These are phyloP conservation scores for Carex parvula DNA, from an alignment of 176 grass and related monocot species.

Conservation along the genomic window DNA sequence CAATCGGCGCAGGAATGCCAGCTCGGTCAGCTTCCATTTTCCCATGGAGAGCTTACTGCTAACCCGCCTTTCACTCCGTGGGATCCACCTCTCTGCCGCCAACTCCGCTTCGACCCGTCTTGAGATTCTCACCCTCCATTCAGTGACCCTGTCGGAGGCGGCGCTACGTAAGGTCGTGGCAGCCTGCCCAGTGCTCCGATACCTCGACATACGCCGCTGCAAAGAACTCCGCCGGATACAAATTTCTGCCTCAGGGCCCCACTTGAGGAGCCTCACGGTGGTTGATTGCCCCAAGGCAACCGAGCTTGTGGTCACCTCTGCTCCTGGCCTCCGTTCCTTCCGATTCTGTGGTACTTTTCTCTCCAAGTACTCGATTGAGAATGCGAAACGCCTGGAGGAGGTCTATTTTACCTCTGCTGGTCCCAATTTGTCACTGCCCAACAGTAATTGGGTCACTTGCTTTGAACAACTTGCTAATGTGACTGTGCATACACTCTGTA, in stretches of 20 bases:
- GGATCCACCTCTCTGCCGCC: slow-evolving; percentile 44
- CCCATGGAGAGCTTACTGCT: slow-evolving; percentile 51
- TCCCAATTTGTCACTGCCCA: slow-evolving; percentile 36
- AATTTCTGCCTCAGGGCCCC: slow-evolving; percentile 35
- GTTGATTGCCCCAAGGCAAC: slow-evolving; percentile 63
- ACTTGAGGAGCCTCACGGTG: slow-evolving; percentile 65
- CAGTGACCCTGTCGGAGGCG: slow-evolving; percentile 47
- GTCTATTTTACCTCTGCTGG: slow-evolving; percentile 59
- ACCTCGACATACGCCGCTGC: slow-evolving; percentile 59
- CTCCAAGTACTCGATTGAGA: slow-evolving; percentile 36
- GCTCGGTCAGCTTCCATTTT: slow-evolving; percentile 39
- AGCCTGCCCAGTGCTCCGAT: slow-evolving; percentile 55
- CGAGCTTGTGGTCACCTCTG: slow-evolving; percentile 39
- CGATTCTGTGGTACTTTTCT: slow-evolving; percentile 59
- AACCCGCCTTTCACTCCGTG: slow-evolving; percentile 47
- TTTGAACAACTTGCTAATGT: slow-evolving; percentile 47
- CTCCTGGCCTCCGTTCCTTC: slow-evolving; percentile 47
- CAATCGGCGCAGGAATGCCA: background rate
- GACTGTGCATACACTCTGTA: slow-evolving; percentile 67
- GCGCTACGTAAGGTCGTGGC: slow-evolving; percentile 52
- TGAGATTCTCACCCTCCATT: slow-evolving; percentile 60
- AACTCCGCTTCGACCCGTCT: slow-evolving; percentile 43
- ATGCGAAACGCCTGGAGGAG: slow-evolving; percentile 32
- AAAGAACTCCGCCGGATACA: slow-evolving; percentile 53
- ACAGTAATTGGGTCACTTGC: slow-evolving; percentile 38